phyloP scores from a whole-genome alignment of 202 grass and related monocot genomes.

The Bolboschoenoplectus hybrid region DNA sequence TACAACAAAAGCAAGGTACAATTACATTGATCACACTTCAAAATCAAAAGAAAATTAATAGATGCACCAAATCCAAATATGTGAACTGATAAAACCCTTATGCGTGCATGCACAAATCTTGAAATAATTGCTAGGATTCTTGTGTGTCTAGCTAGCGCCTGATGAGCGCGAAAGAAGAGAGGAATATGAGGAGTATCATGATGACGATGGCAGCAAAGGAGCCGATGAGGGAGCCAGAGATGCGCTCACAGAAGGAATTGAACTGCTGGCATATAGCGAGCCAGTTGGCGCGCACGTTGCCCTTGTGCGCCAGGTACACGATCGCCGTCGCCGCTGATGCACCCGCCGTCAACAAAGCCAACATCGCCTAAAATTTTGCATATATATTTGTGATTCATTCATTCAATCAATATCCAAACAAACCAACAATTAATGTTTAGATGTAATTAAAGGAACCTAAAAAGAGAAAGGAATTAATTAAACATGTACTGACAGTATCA shows the following conservation, averaged over 20 bases:
- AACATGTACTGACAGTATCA: conserved; percentile 41
- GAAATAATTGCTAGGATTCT: background rate
- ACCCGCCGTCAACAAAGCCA: conserved; percentile 51
- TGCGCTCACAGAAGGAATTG: conserved; percentile 70
- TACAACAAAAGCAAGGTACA: background rate
- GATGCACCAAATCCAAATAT: background rate
- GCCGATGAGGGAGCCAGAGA: conserved; percentile 67
- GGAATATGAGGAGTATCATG: conserved; percentile 48
- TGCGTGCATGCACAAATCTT: conserved; percentile 22
- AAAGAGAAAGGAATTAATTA: background rate
- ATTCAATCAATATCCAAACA: background rate
- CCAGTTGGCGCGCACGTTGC: conserved; percentile 67
- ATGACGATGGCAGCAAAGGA: conserved; percentile 58
- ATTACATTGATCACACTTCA: background rate
- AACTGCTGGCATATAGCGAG: conserved; percentile 74
- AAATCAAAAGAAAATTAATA: conserved; percentile 15
- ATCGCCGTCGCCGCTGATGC: conserved; percentile 59
- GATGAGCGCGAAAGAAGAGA: conserved; percentile 50
- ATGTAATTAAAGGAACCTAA: background rate
- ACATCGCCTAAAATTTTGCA: conserved; percentile 41
- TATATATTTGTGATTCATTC: background rate
- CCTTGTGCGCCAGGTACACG: conserved; percentile 72
- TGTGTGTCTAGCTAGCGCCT: conserved; percentile 38
- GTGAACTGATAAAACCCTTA: background rate
- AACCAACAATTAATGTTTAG: background rate